Evolutionary conservation across 2,329 filamentous ascomycete species (phyloP).

Genomic region (Alternaria gaisen): DNA sequence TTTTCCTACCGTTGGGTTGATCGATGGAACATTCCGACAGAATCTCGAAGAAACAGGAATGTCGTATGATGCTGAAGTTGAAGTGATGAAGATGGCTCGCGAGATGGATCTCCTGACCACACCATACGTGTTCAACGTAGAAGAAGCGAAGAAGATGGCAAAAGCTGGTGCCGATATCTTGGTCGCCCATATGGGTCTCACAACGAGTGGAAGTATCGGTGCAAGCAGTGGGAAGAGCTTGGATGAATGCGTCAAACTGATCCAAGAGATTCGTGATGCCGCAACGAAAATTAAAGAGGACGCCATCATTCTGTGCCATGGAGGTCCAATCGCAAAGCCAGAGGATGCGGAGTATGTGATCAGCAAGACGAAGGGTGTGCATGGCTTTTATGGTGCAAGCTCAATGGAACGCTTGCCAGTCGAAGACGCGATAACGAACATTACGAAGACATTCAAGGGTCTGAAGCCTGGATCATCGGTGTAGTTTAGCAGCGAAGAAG

Average conservation of each 20-base stretch:
- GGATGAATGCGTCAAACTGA: conserved; percentile 69
- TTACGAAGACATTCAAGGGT: conserved; percentile 64
- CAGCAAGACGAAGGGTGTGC: conserved; percentile 67
- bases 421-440: conserved; percentile 70
- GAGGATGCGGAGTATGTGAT: conserved; percentile 71
- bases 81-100: conserved; percentile 69
- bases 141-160: conserved; percentile 70
- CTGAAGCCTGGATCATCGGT: conserved; percentile 26
- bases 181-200: conserved; percentile 74
- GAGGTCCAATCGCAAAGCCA: conserved; percentile 71
- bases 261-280: conserved; percentile 71
- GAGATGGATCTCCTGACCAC: conserved; percentile 70
- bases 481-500: not conserved
- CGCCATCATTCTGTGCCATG: conserved; percentile 74
- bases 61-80: conserved; percentile 72
- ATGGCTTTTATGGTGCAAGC: conserved; percentile 76
- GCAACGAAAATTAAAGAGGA: conserved; percentile 65
- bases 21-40: conserved; percentile 72
- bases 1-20: conserved; percentile 76
- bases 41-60: conserved; percentile 78
- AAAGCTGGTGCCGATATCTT: conserved; percentile 71
- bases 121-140: conserved; percentile 73
- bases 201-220: conserved; percentile 71
- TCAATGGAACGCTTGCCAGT: conserved; percentile 75
- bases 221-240: conserved; percentile 68